phyloP scores from a whole-genome alignment of 306 rosid genomes.

The Benincasa hispida region DNA sequence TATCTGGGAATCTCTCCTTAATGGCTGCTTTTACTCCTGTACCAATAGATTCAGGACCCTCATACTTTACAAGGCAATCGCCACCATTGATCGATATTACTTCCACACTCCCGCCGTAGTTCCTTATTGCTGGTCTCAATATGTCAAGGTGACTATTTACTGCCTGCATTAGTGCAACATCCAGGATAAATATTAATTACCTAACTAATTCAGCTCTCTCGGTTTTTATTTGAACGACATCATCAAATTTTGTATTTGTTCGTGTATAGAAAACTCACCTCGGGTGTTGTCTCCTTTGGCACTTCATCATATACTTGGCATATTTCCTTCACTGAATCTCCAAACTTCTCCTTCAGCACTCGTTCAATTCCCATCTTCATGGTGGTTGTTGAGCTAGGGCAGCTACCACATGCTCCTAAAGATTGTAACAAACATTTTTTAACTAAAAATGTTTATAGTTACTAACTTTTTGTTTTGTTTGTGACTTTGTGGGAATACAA shows the following conservation, averaged over 20 bases:
- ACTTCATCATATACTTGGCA: constrained; percentile 51
- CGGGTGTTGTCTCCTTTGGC: constrained; percentile 32
- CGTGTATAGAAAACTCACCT: constrained; percentile 27
- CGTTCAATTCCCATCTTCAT: constrained; percentile 97
- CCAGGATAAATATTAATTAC: neutral
- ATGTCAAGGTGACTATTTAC: constrained; percentile 75
- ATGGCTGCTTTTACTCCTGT: constrained; percentile 87
- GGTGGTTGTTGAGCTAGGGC: constrained; percentile 94
- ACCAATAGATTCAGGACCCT: constrained; percentile 83
- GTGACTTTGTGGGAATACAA: neutral
- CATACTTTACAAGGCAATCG: constrained; percentile 52
- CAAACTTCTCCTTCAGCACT: constrained; percentile 82
- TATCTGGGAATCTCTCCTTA: constrained; percentile 80
- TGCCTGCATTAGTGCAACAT: constrained; percentile 31
- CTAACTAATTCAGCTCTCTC: neutral
- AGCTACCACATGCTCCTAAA: constrained; percentile 85
- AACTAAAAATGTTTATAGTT: neutral
- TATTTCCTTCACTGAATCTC: constrained; percentile 61
- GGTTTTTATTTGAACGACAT: neutral
- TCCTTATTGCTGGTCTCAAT: constrained; percentile 83
- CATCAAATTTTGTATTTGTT: neutral
- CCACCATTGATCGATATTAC: constrained; percentile 56
- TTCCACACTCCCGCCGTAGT: constrained; percentile 78
- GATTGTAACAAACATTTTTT: neutral
- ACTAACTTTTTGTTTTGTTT: too few species aligned